A percentile compares a stretch with the other conserved stretches of the same genome.
These are phyloP conservation scores for Medicago lupulina DNA, from an alignment of 306 rosid species.

Conservation along the genomic window DNA sequence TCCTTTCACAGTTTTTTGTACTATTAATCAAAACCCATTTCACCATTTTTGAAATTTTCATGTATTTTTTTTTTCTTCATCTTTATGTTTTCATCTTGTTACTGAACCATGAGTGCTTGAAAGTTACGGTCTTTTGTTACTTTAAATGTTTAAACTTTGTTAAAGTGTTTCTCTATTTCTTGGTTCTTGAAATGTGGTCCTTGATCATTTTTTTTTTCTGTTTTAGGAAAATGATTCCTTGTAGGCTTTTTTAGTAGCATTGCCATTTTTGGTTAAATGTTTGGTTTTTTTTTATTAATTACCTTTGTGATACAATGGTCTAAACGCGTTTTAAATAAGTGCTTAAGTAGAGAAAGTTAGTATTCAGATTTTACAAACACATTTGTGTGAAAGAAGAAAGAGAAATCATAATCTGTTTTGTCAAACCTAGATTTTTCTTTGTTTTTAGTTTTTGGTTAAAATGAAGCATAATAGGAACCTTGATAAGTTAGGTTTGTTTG, in stretches of 20 bases:
- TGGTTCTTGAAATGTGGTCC: conserved; percentile 30
- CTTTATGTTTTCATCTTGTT: neutral
- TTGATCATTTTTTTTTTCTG: conserved; percentile 5
- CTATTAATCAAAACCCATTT: neutral
- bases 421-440: neutral
- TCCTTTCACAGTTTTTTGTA: neutral
- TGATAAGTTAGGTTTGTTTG: conserved; percentile 24
- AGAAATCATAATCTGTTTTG: neutral
- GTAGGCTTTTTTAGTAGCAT: conserved; percentile 15
- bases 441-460: neutral
- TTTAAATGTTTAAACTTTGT: neutral
- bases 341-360: neutral
- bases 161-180: conserved; percentile 15
- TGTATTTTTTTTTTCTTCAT: neutral
- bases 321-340: neutral
- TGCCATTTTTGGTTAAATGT: conserved; percentile 7
- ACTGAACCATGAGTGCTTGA: neutral
- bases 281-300: neutral
- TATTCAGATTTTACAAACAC: neutral
- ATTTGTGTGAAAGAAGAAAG: neutral
- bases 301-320: neutral
- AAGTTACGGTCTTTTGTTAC: neutral
- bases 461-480: conserved; percentile 15
- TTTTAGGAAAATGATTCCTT: neutral
- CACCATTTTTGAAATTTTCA: neutral